A percentile compares a stretch with the other conserved stretches of the same genome.
phyloP scores from a whole-genome alignment of 164 flowering plant genomes.

The Vitis amurensis region DNA sequence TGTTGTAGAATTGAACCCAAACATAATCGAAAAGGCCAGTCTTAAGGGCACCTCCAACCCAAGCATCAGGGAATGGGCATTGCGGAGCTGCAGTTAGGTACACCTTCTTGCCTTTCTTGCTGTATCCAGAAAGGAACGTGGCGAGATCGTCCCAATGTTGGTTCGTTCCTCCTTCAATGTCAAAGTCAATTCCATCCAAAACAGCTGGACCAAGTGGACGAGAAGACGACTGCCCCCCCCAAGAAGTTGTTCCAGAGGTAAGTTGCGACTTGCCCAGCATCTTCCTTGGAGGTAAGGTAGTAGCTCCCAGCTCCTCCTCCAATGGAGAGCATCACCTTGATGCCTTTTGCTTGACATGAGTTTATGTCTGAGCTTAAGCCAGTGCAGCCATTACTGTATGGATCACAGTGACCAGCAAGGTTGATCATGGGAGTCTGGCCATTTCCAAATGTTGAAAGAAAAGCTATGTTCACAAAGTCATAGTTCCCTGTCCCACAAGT shows the following conservation, averaged over 20 bases:
- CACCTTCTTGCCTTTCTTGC: slow-evolving; percentile 30
- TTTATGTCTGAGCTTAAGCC: slow-evolving; percentile 21
- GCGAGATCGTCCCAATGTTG: slow-evolving; percentile 30
- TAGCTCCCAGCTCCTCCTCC: slow-evolving; percentile 39
- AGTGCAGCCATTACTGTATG: slow-evolving; percentile 28
- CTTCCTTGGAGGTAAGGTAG: slow-evolving; percentile 21
- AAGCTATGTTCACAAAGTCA: slow-evolving; percentile 32
- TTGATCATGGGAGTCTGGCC: slow-evolving; percentile 32
- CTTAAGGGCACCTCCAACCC: slow-evolving; percentile 27
- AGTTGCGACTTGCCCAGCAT: slow-evolving; percentile 27
- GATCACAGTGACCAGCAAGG: slow-evolving; percentile 44
- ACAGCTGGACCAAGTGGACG: slow-evolving; percentile 37
- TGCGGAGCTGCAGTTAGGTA: slow-evolving; percentile 38
- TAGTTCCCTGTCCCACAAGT: slow-evolving; percentile 39
- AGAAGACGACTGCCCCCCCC: slow-evolving; percentile 22
- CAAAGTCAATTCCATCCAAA: slow-evolving; percentile 40
- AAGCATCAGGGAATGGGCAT: slow-evolving; percentile 35
- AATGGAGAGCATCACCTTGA: slow-evolving; percentile 29
- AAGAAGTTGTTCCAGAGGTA: slow-evolving; percentile 36
- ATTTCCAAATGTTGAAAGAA: slow-evolving; percentile 36
- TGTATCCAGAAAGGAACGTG: slow-evolving; percentile 15
- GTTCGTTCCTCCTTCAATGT: slow-evolving; percentile 29
- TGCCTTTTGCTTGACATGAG: slow-evolving; percentile 26
- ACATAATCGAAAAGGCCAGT: slow-evolving; percentile 38
- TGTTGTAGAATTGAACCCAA: slow-evolving; percentile 42